phyloP scores from a whole-genome alignment of 2,329 filamentous ascomycete genomes.

The Boeremia exigua region DNA sequence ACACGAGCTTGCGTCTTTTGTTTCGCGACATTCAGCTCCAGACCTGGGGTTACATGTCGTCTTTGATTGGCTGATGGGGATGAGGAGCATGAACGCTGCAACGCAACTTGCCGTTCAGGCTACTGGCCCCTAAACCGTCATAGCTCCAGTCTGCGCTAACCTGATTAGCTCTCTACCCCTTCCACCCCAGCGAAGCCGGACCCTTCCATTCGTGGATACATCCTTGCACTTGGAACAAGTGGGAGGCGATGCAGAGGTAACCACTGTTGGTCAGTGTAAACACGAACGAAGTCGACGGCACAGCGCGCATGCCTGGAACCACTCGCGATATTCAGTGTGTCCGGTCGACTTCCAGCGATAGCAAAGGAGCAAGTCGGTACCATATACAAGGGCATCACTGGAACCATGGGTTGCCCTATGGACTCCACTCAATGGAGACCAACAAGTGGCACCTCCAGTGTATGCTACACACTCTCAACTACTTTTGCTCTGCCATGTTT shows the following conservation, averaged over 20 bases:
- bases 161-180: neutral
- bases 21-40: constrained; percentile 20
- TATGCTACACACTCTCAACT: neutral
- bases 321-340: too few species aligned
- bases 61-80: constrained; percentile 41
- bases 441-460: neutral
- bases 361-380: neutral
- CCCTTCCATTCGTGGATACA: too few species aligned
- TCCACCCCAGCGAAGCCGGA: too few species aligned
- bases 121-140: constrained; percentile 16
- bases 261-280: too few species aligned
- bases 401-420: neutral
- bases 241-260: too few species aligned
- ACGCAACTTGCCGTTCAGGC: constrained; percentile 21
- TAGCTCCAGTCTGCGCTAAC: constrained; percentile 21
- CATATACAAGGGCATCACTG: neutral
- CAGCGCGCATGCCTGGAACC: too few species aligned
- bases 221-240: too few species aligned
- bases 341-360: neutral
- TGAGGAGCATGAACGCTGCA: constrained; percentile 32
- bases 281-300: too few species aligned
- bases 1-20: constrained; percentile 34
- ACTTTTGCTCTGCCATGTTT: neutral
- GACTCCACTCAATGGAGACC: neutral
- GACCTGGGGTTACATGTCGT: constrained; percentile 27